Base-by-base conservation (phyloP, 2,329 filamentous ascomycete species). In the Penicillium expansum region DNA sequence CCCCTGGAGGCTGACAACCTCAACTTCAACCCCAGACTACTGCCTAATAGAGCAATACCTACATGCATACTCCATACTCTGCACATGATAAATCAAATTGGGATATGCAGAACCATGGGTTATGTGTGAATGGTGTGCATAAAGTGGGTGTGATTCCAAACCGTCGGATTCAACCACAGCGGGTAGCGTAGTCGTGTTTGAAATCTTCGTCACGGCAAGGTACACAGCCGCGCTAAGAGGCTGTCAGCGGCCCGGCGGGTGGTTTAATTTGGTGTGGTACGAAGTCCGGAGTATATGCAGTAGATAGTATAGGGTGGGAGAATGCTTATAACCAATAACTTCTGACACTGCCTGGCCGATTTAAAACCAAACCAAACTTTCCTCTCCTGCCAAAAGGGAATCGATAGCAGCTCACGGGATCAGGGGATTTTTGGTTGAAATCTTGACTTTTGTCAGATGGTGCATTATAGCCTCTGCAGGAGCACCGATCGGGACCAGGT, bases 201-300 rank as follows among this genome's bases (percentile, higher is more conserved):
- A 44, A 51, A 55, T 37, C 11, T 24, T 51, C 5, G 33, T 47
- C 32, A 38, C 48, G 27, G 53, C 16, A 56, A 56, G 39, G 39
- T 33, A 51, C 33, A 24, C 33, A n/a, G 16, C n/a, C 24, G 33
- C 42, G 42, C 51, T 48, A 22, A 45, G 32, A 37, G 24, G 32
- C 43, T 39, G 9, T 38, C 16, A 16, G 33, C 51, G 42, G 37
- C 37, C 35, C 11, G 20, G 5, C 16, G 43, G 52, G 18, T 18
- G 27, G 29, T 16, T 35, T 5, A 24, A 16, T 39, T 48, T 30
- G 14, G 14, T 27, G 14, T 35, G 14, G 22, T 48, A 38, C 11
- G 11, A 16, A 13, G 4, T 37, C 45, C 2, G 22, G 27, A 29
- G 27, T 29, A 29, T 7, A 7, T 29, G 5, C 1, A 29, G 6